Base-by-base conservation (phyloP, 208 protist genomes). In the Trypanosoma vivax region DNA sequence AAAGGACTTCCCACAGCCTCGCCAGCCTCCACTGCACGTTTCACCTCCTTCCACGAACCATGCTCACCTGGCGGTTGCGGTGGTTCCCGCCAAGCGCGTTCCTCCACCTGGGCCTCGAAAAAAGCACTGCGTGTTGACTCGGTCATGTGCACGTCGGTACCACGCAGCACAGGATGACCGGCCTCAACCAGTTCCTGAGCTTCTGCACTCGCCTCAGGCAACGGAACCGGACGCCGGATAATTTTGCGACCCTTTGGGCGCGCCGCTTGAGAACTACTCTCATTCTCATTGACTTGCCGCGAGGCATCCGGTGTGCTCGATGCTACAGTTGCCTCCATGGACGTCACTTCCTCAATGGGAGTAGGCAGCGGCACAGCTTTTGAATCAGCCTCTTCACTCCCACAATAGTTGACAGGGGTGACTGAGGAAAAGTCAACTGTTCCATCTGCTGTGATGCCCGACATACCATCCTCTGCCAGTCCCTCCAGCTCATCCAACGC, bases 1-100 rank as follows among this genome's bases (percentile, higher is more conserved):
- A 90, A 18, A 14, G 80, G 79, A 6, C 54, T 76, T 6, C 82
- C 82, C 10, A 94, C 76, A 0, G 46, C 24, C 60, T 88, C 79
- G 11, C 83, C 83, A 5, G 60, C 70, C 5, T 94, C 82, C 39
- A 90, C 59, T 5, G 82, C 83, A 9, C 62, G 61, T 55, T 86
- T 84, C 51, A 94, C 80, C 46, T 94, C 87, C n/a, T 71, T 57
- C 83, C 87, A 94, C 16, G 87, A 94, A 48, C 87, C 82, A 27
- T 70, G 43, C 67, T 94, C 87, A 13, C 79, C 87, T 9, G 87
- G 87, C 10, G 87, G 87, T 29, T 63, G 67, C 5, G 87, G 87
- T 42, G 87, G 87, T 72, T 94, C 87, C 16, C 83, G 80, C 83
- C 87, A 94, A 35, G 87, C 79, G 9, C 87, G 82, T 46, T 91